A percentile compares a stretch with the other conserved stretches of the same genome.
Conservation (phyloP, 2,329 filamentous ascomycete genomes). For the Apiospora saccharicola region DNA sequence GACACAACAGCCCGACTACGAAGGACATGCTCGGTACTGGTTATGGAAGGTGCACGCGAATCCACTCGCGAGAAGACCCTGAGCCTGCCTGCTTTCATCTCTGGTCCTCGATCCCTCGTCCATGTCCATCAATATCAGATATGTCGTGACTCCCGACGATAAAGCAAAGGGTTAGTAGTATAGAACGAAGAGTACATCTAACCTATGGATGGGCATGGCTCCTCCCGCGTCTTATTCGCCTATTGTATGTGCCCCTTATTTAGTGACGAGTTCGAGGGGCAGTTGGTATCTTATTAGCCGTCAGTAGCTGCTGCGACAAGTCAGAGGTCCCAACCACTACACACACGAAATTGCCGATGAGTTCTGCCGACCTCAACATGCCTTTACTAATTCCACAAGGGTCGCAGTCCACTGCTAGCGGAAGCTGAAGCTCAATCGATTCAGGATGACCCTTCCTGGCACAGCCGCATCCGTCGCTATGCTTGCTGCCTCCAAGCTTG, state of each 20-base stretch:
- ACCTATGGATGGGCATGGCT: neutral
- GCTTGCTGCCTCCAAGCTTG: too few relatives aligned
- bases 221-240: neutral
- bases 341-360: neutral
- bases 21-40: too few relatives aligned
- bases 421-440: too few relatives aligned
- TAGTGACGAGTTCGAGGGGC: neutral
- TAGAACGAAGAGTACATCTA: neutral
- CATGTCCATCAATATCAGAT: neutral
- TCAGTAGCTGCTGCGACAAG: neutral
- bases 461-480: too few relatives aligned
- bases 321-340: neutral
- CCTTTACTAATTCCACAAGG: neutral
- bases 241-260: neutral
- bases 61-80: neutral
- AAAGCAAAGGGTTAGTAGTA: neutral
- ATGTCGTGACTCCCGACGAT: neutral
- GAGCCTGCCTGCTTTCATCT: neutral
- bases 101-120: neutral
- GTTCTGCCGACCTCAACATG: neutral
- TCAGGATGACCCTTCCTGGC: too few relatives aligned
- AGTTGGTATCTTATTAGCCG: neutral
- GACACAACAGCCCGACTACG: too few relatives aligned
- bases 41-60: too few relatives aligned
- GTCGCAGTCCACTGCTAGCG: too few relatives aligned